Evolutionary conservation across 2,329 filamentous ascomycete genomes (phyloP), one percentile per base, ranked within the genome.

Genomic region (Aureobasidium lini): DNA sequence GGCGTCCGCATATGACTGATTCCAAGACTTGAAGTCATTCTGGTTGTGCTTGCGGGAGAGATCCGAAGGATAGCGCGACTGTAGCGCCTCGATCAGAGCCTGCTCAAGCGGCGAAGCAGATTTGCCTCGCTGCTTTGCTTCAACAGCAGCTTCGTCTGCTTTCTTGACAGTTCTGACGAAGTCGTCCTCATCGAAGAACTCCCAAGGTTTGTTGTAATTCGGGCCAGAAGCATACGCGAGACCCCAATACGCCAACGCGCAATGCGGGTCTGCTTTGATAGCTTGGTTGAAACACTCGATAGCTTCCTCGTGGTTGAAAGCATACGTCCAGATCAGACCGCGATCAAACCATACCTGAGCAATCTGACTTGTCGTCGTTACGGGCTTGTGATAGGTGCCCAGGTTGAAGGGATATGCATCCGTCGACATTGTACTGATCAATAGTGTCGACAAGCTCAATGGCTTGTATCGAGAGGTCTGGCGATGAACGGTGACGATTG

Each of bases 161-260:
- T 75, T 73, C 42, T 73, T 67, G 6, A 87, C 73, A 0, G 78
- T 81, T 0, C 67, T 70, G 10, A 76, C 70, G 4, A 86, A 74
- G 63, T 91, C 88, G 0, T 76, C 71, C 1, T 78, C 72, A 57
- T 87, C 86, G 64, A 91, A 90, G 28, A 83, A 78, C 31, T 83
- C 80, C 89, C 89, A 91, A 0, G 88, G 84, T 67, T 91, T 90
- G 74, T 92, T 89, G 71, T 88, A 87, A 67, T 93, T 91, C 3
- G 89, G 88, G 0, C 88, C 89, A 0, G 88, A 73, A 1, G 85
- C 77, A 68, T 88, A 91, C 0, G 88, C 84, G 4, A 88, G 72
- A 0, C 86, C 86, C 86, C 86, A 89, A 66, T 86, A 81, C 3
- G 83, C 85, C 76, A 89, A 83, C 32, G 80, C 78, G 60, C 82